Base-by-base conservation (phyloP, 176 grass and related monocot genomes). In the Tillandsia leiboldiana region DNA sequence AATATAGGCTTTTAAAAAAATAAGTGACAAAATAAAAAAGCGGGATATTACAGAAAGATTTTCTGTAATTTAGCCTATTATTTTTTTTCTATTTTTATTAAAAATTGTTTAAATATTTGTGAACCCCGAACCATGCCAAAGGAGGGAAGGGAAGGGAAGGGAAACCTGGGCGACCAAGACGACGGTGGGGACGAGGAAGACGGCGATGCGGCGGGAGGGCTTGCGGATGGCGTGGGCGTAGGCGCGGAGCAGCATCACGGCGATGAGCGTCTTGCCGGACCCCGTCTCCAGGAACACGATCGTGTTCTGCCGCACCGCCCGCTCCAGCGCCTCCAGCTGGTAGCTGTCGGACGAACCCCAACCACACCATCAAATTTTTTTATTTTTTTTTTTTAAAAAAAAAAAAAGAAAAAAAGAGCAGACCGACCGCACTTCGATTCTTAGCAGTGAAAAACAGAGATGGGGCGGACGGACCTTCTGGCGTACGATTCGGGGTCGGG, bases 241-340 rank as follows among this genome's bases (percentile, higher is more conserved):
- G 29, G 75, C 70, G 47, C 79, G 78, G 20, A 96, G 91, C 8
- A 90, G 79, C 76, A 96, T 49, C 84, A 87, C 87, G 53, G 87
- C 91, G 78, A 90, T 96, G 78, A 90, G 78, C 12, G 91, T 96
- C 79, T 96, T 96, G 49, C 91, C 91, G 6, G 87, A 70, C 20
- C 91, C 84, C 9, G 91, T 96, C 48, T 85, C 91, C 54, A 90
- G 81, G 81, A 83, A 96, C 17, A 56, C 87, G 11, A 96, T 26
- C 53, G 87, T 90, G 79, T 96, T 96, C 73, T 78, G 75, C 27
- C 29, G 51, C 75, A 80, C 5, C 72, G 84, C 91, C 70, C 71
- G 80, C 91, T 96, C 91, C 70, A 90, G 70, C 80, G 91, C 91
- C 83, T 96, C 91, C 14, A 85, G 67, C 76, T 96, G 91, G 81